Base-by-base conservation (phyloP, 1,139 yeast genomes). In the Meyerozyma carpophila region DNA sequence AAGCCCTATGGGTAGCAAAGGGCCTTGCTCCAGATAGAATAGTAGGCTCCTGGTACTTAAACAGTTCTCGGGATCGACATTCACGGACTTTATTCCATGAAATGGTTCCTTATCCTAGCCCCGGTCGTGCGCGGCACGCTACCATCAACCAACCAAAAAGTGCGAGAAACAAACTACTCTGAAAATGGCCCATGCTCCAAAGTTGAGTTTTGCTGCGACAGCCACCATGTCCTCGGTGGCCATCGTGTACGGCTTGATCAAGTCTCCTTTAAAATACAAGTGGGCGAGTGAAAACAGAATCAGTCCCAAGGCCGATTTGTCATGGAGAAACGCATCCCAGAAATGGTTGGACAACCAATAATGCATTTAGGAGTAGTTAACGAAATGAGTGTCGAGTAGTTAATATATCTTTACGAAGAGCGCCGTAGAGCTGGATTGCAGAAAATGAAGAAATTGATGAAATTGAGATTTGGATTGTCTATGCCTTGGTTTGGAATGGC, bases 311-410 rank as follows among this genome's bases (percentile, higher is more conserved):
- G 75, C 77, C 37, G 78, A 73, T 48, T 68, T 72, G 53, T 76
- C 77, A n/a, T 73, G 76, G 75, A 72, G 78, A 65, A 70, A 66
- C 51, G 70, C 75, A 44, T 70, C 77, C 39, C 68, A 69, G 47
- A 66, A 68, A 52, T 73, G 78, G 78, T 63, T 73, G 48, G 73
- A 72, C 43, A 59, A 61, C 47, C 59, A 64, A 32, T 34, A 37
- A 34, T 34, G 26, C 26, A 34, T 34, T 21, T 18, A 10, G 16
- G 24, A 21, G 8, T 21, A 21, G 24, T 5, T 21, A 21, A 21
- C 24, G 24, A 21, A 6, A 21, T 21, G 24, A 21, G 24, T 21
- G 24, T 21, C 24, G 24, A 5, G 24, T 21, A 21, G 24, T 27
- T 9, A 31, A 31, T 31, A 14, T 31, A 31, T 31, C 16, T 2